Conservation (phyloP, 176 grass and related monocot genomes). For the Musa schizocarpa region DNA sequence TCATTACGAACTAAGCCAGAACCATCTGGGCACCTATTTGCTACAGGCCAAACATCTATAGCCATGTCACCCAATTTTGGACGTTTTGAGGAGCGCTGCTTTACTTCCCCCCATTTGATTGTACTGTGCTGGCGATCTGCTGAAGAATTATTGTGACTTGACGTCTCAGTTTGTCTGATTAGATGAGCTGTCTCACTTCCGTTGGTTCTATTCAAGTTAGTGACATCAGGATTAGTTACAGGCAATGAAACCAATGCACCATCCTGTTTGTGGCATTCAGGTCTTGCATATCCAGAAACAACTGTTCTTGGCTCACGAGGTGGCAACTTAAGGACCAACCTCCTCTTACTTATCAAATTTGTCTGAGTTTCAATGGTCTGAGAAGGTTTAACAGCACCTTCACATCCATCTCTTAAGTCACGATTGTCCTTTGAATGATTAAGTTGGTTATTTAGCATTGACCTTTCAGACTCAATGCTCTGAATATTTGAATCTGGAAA, state of each 20-base stretch:
- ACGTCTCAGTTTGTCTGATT: conserved; percentile 20
- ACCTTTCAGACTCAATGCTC: conserved; percentile 46
- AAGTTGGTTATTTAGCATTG: conserved; percentile 28
- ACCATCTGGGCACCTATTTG: neutral
- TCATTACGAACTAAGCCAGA: neutral
- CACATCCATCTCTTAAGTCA: conserved; percentile 30
- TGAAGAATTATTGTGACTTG: conserved; percentile 24
- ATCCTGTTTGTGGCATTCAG: conserved; percentile 33
- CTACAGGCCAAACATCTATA: conserved; percentile 10
- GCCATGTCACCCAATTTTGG: conserved; percentile 20
- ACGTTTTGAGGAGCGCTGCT: conserved; percentile 73
- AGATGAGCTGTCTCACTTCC: conserved; percentile 26
- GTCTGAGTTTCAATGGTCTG: conserved; percentile 23
- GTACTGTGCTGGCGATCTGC: conserved; percentile 25
- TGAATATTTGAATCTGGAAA: conserved; percentile 30
- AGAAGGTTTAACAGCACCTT: conserved; percentile 50
- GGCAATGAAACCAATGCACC: conserved; percentile 15
- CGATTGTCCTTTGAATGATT: conserved; percentile 42
- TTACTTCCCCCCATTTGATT: conserved; percentile 95
- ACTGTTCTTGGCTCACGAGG: conserved; percentile 34
- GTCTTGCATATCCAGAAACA: conserved; percentile 42
- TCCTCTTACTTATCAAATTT: conserved; percentile 43
- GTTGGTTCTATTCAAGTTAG: neutral
- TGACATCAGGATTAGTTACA: conserved; percentile 27
- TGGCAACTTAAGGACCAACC: conserved; percentile 65